Base-by-base conservation (phyloP, 306 rosid genomes). In the Vachellia pachyceras region DNA sequence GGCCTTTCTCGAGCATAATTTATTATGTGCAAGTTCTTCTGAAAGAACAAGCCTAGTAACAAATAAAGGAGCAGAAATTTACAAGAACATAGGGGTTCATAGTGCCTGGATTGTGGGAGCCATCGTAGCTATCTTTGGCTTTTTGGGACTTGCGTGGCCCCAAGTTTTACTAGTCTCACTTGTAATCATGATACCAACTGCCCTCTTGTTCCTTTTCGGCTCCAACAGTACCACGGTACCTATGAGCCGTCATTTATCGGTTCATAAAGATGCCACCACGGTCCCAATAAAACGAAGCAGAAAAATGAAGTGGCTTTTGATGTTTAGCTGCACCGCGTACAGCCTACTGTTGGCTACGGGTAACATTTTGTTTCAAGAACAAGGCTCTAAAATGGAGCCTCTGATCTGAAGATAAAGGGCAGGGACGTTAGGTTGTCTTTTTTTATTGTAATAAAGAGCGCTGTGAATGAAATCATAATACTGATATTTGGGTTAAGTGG, bases 341-440 rank as follows among this genome's bases (percentile, higher is more conserved):
- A 46, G 23, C 10, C 6, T 46, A 13, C 22, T 70, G 22, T 14
- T 71, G 40, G 23, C 6, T 13, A 46, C 76, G 3, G 60, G 76
- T 6, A 25, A 25, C 42, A 46, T 29, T 23, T 45, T 71, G 41
- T 29, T 71, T 5, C 75, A 70, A 23, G 75, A 70, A 70, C 75
- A 70, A 15, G 40, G 75, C 23, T 1, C 10, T 6, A 70, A 45
- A 46, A 70, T 70, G 75, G 6, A 22, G 25, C 3, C 11, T 44
- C 22, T 70, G n/a, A 23, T 44, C 22, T 70, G n/a, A 23, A 2
- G 10, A 10, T 70, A 45, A 45, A 45, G 22, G 5, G 5, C 7
- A 3, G 23, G 58, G 6, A 11, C 0, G 41, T 70, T 70, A 6
- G 58, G 12, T 25, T 70, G 45, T 70, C 75, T 11, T 14, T 70